Evolutionary conservation across 2,329 filamentous ascomycete genomes (phyloP).

Genomic region (Monascus ruber): DNA sequence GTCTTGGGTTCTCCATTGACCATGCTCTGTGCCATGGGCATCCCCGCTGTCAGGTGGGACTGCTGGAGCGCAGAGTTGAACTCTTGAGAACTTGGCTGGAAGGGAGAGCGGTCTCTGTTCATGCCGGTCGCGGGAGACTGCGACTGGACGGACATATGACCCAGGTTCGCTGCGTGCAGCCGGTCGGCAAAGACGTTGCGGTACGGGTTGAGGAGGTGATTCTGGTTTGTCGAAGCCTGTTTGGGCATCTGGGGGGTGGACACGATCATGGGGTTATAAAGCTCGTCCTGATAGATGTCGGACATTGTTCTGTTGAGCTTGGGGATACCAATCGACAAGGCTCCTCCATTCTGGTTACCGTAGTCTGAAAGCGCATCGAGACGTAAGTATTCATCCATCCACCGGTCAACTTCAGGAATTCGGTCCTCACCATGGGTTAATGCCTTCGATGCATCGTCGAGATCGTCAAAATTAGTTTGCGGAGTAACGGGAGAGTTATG

Average conservation of each 20-base stretch:
- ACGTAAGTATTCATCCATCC: conserved; percentile 59
- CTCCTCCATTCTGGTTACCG: conserved; percentile 24
- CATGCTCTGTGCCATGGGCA: conserved; percentile 19
- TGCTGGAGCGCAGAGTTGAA: conserved; percentile 25
- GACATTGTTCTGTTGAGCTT: conserved; percentile 81
- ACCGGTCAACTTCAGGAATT: conserved; percentile 26
- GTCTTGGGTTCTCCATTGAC: conserved; percentile 54
- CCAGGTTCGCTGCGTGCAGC: conserved; percentile 66
- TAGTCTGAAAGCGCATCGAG: conserved; percentile 46
- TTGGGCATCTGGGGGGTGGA: conserved; percentile 25
- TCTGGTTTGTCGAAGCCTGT: conserved; percentile 20
- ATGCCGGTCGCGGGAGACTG: conserved; percentile 42
- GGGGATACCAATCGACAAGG: conserved; percentile 42
- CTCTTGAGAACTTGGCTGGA: conserved; percentile 57
- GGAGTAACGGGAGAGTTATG: conserved; percentile 52
- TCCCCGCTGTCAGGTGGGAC: conserved; percentile 31
- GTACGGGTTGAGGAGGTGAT: conserved; percentile 37
- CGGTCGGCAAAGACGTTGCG: conserved; percentile 60
- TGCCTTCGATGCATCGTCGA: conserved; percentile 39
- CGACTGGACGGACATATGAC: conserved; percentile 54
- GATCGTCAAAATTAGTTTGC: conserved; percentile 44
- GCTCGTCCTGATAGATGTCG: conserved; percentile 71
- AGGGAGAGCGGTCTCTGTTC: conserved; percentile 65
- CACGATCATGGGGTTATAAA: conserved; percentile 52
- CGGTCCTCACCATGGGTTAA: conserved; percentile 45